phyloP scores from a whole-genome alignment of 1,284 basidiomycete genomes.

The Malassezia slooffiae region DNA sequence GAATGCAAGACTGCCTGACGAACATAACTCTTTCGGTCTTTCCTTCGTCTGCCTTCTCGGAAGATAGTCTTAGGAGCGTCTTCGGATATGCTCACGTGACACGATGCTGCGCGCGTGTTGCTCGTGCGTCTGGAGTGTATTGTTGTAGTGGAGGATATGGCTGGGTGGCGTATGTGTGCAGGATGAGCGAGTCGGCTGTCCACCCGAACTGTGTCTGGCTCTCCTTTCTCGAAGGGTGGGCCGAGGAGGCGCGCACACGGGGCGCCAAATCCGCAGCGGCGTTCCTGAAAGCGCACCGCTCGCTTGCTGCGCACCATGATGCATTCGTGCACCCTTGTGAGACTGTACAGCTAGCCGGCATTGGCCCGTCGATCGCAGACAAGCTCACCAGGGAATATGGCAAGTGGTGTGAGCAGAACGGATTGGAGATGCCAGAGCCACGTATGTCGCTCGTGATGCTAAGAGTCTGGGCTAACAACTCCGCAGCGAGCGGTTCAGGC shows the following conservation, averaged over 20 bases:
- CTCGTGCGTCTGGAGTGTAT: too few relatives aligned
- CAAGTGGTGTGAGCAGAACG: slow-evolving; percentile 28
- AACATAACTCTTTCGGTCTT: too few relatives aligned
- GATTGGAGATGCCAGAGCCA: slow-evolving; percentile 19
- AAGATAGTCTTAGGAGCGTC: too few relatives aligned
- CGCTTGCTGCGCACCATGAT: slow-evolving; percentile 24
- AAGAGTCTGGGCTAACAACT: not conserved
- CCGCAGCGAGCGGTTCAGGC: not conserved
- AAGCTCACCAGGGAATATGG: slow-evolving; percentile 27
- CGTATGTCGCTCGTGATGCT: slow-evolving; percentile 8
- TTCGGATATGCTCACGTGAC: too few relatives aligned
- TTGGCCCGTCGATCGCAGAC: slow-evolving; percentile 32
- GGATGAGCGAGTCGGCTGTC: too few relatives aligned
- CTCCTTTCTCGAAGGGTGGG: slow-evolving; percentile 25
- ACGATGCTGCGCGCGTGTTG: too few relatives aligned
- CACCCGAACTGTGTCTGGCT: too few relatives aligned
- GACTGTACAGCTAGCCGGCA: slow-evolving; percentile 27
- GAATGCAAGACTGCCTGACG: too few relatives aligned
- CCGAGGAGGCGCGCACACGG: slow-evolving; percentile 27
- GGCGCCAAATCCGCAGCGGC: slow-evolving; percentile 29
- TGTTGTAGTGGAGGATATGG: too few relatives aligned
- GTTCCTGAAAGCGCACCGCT: slow-evolving; percentile 28
- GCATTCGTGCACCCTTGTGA: slow-evolving; percentile 32
- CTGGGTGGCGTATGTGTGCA: too few relatives aligned
- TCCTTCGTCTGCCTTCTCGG: too few relatives aligned